A percentile compares a stretch with the other conserved stretches of the same genome.
Conservation (phyloP, 2,329 filamentous ascomycete species). For the Didymella lethalis region DNA sequence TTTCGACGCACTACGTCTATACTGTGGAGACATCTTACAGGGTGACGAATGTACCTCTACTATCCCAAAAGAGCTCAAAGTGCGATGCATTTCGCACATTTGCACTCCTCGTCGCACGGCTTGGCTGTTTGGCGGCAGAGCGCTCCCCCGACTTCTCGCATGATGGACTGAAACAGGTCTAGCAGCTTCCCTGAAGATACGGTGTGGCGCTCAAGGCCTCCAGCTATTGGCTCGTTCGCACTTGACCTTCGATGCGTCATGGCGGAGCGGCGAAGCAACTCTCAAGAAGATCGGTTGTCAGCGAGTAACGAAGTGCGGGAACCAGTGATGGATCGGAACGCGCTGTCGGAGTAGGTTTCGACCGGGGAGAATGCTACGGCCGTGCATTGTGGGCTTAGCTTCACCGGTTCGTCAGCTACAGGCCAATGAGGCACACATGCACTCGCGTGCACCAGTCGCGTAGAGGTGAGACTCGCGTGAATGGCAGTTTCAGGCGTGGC, state of each 20-base stretch:
- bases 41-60: constrained; percentile 4
- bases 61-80: constrained; percentile 15
- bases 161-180: constrained; percentile 12
- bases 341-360: neutral
- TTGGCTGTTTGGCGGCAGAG: constrained; percentile 9
- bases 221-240: constrained; percentile 19
- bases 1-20: constrained; percentile 1
- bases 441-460: constrained; percentile 2
- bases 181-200: constrained; percentile 1
- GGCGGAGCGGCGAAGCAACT: constrained; percentile 21
- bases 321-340: neutral
- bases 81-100: constrained; percentile 10
- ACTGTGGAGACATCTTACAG: constrained; percentile 13
- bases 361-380: constrained; percentile 4
- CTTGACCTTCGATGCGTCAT: constrained; percentile 9
- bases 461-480: constrained; percentile 1
- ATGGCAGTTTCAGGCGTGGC: constrained; percentile 8
- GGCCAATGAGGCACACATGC: constrained; percentile 5
- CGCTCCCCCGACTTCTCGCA: constrained; percentile 18
- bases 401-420: constrained; percentile 11
- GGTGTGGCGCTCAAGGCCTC: neutral
- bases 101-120: constrained; percentile 5
- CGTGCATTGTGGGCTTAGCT: constrained; percentile 9
- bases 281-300: constrained; percentile 8
- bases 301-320: constrained; percentile 3